phyloP scores from a whole-genome alignment of 169 alveolate genomes.

The Cryptosporidium felis region DNA sequence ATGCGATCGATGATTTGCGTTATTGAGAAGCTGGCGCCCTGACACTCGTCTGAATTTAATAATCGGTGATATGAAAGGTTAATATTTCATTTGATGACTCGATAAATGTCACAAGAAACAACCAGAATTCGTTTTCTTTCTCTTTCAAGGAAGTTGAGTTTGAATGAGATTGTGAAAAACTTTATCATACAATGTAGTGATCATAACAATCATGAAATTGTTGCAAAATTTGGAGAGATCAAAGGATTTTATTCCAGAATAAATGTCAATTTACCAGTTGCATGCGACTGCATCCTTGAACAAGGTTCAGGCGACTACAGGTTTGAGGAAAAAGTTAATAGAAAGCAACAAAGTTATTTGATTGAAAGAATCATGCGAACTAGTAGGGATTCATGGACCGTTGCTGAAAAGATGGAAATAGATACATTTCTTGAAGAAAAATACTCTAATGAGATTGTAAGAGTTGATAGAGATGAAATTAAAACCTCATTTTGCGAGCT shows the following conservation, averaged over 20 bases:
- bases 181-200: conserved; percentile 41
- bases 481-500: conserved; percentile 15
- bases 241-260: conserved; percentile 47
- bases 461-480: neutral
- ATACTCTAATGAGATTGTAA: conserved; percentile 5
- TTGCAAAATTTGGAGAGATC: conserved; percentile 67
- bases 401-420: conserved; percentile 15
- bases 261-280: conserved; percentile 48
- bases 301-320: conserved; percentile 67
- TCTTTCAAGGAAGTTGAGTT: conserved; percentile 27
- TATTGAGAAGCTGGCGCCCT: too few relatives aligned
- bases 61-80: too few relatives aligned
- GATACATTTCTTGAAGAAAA: conserved; percentile 15
- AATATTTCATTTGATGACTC: conserved; percentile 70
- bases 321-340: conserved; percentile 40
- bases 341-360: conserved; percentile 59
- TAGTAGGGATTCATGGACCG: conserved; percentile 42
- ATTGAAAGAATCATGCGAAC: conserved; percentile 52
- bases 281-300: conserved; percentile 65
- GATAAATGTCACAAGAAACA: conserved; percentile 72
- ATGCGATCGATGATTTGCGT: too few relatives aligned
- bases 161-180: conserved; percentile 17
- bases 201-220: conserved; percentile 20
- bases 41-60: too few relatives aligned
- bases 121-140: conserved; percentile 62